A percentile compares a stretch with the other conserved stretches of the same genome.
These are phyloP conservation scores for Vitis rupestris DNA, from an alignment of 164 flowering plant species.

Conservation along the genomic window DNA sequence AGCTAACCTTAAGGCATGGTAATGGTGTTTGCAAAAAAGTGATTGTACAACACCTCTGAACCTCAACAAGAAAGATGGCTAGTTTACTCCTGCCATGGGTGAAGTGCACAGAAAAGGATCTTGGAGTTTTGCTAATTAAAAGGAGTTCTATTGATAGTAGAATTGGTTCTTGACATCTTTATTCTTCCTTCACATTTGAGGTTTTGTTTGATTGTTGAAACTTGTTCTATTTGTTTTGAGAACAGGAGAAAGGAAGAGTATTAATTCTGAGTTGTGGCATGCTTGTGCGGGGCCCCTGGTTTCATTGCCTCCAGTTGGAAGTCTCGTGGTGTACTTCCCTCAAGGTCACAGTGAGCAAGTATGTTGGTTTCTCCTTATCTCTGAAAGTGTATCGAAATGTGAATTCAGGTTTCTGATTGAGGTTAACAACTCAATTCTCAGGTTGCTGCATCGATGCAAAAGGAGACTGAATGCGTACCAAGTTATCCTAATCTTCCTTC, in stretches of 20 bases:
- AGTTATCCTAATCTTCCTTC: constrained; percentile 94
- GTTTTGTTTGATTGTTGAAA: neutral
- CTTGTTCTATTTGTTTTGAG: constrained; percentile 6
- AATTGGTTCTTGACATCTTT: neutral
- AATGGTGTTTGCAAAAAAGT: too few relatives aligned
- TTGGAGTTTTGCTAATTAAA: too few relatives aligned
- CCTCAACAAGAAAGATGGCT: too few relatives aligned
- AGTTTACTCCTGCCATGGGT: too few relatives aligned
- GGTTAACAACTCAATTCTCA: constrained; percentile 23
- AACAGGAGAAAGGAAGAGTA: constrained; percentile 74
- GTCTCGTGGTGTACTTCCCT: constrained; percentile 95
- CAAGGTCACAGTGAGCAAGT: constrained; percentile 99
- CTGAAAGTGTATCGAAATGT: neutral
- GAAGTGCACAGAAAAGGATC: too few relatives aligned
- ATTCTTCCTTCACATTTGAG: neutral
- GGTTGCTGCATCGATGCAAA: constrained; percentile 99
- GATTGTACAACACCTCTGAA: too few relatives aligned
- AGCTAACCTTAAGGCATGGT: too few relatives aligned
- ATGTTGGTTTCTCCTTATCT: constrained; percentile 8
- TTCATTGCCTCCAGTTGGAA: constrained; percentile 89
- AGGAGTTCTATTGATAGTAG: too few relatives aligned
- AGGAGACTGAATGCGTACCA: constrained; percentile 83
- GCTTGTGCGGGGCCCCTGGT: constrained; percentile 99
- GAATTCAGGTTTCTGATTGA: constrained; percentile 7
- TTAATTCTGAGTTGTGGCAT: constrained; percentile 98